Evolutionary conservation across 495 filamentous ascomycete genomes (phyloP).

Genomic region (Wilcoxina mikolae): DNA sequence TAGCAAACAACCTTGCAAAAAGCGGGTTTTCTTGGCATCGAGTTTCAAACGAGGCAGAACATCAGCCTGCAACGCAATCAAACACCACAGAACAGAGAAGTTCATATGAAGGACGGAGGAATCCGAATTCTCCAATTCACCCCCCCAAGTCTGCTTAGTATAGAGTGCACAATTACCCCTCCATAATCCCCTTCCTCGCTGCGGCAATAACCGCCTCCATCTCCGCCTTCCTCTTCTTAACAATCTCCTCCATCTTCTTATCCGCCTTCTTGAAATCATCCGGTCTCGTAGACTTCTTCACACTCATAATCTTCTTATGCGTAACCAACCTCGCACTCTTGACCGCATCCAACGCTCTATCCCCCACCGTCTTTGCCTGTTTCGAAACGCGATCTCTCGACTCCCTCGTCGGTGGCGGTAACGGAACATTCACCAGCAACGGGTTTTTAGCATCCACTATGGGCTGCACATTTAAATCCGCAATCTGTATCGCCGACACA

Average conservation of each 20-base stretch:
- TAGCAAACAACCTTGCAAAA: not conserved
- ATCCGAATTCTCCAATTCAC: not conserved
- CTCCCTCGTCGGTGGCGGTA: conserved; percentile 27
- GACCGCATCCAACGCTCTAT: conserved; percentile 23
- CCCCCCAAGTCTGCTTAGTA: not conserved
- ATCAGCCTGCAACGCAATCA: too few species aligned
- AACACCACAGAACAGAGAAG: too few species aligned
- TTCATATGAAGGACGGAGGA: too few species aligned
- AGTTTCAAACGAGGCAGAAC: not conserved
- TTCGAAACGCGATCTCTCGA: conserved; percentile 8
- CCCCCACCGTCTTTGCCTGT: conserved; percentile 12
- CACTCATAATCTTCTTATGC: conserved; percentile 20
- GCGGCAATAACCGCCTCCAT: conserved; percentile 22
- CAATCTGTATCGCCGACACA: conserved; percentile 17
- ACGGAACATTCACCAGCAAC: conserved; percentile 15
- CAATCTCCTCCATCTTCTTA: conserved; percentile 25
- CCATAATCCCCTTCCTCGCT: conserved; percentile 18
- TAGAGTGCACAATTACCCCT: conserved; percentile 5
- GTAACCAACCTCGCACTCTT: conserved; percentile 20
- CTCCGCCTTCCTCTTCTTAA: conserved; percentile 18
- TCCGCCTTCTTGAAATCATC: conserved; percentile 27
- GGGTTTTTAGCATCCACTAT: conserved; percentile 21
- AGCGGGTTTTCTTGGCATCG: not conserved
- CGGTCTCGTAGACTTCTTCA: conserved; percentile 9
- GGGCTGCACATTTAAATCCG: conserved; percentile 23